Base-by-base conservation (phyloP, 306 rosid genomes). In the Comarum palustre region DNA sequence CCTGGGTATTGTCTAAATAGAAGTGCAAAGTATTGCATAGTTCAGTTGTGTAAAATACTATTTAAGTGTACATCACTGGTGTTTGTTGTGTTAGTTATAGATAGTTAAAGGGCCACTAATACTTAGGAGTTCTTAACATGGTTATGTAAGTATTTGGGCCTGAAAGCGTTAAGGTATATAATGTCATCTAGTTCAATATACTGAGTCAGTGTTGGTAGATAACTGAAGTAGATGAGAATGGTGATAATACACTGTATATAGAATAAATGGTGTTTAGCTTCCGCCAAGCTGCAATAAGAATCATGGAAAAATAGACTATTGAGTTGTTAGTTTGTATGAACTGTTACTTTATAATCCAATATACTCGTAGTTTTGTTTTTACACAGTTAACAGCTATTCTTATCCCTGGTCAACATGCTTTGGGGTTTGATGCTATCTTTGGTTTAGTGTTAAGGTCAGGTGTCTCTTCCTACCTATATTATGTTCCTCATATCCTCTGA, bases 201-300 rank as follows among this genome's bases (percentile, higher is more conserved):
- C 5, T 8, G 55, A 66, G 55, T 42, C 25, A n/a, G 14, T 38
- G 48, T 36, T 3, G 10, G 10, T 70, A 36, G 50, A 43, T 38
- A 52, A 52, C 25, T 54, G 65, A 52, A 71, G 65, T 22, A 22
- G 65, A 71, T 52, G 38, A 31, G n/a, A 54, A 24, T 22, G 38
- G 24, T 20, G 48, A 20, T 69, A 32, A 9, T 19, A 16, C 19
- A n/a, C 31, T 19, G 2, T 66, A 50, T 11, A 36, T 51, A 38
- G 12, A n/a, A 58, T 39, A 24, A 7, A 25, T 29, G 32, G 16
- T 6, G 43, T 66, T 43, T 41, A 42, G 57, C 39, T 43, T 67
- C 14, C 4, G 0, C 34, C 57, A 67, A 67, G 71, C 16, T 22
- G 9, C 54, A 43, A 43, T 24, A 66, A 45, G 22, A 45, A 27